phyloP scores from a whole-genome alignment of 169 alveolate genomes.

The Plasmodium fragile region DNA sequence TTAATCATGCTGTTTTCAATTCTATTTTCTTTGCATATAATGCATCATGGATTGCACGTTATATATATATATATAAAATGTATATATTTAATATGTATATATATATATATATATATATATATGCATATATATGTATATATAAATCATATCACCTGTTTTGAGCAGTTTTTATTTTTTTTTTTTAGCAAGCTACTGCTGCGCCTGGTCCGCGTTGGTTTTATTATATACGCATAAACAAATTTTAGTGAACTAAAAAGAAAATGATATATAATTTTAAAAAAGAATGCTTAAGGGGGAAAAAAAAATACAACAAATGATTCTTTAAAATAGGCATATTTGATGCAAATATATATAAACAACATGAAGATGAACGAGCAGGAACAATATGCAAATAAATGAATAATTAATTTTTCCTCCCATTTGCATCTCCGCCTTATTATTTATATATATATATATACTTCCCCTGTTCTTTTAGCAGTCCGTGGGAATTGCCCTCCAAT shows the following conservation, averaged over 20 bases:
- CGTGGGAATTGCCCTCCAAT: neutral
- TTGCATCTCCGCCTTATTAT: neutral
- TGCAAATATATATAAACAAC: neutral
- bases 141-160: neutral
- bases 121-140: neutral
- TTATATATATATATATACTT: too few relatives aligned
- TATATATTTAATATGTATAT: neutral
- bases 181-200: neutral
- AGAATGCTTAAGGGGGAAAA: neutral
- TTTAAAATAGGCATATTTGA: neutral
- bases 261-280: neutral
- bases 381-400: neutral
- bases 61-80: too few relatives aligned
- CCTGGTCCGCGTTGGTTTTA: neutral
- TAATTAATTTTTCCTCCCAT: neutral
- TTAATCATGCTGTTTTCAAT: neutral
- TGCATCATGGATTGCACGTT: neutral
- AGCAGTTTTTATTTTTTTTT: slow-evolving; percentile 1
- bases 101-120: too few relatives aligned
- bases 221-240: neutral
- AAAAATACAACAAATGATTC: neutral
- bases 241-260: neutral
- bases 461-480: neutral
- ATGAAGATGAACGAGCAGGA: neutral
- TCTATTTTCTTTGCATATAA: neutral